Conservation (phyloP, 768 basidiomycete species). For the Cubamyces lactineus region DNA sequence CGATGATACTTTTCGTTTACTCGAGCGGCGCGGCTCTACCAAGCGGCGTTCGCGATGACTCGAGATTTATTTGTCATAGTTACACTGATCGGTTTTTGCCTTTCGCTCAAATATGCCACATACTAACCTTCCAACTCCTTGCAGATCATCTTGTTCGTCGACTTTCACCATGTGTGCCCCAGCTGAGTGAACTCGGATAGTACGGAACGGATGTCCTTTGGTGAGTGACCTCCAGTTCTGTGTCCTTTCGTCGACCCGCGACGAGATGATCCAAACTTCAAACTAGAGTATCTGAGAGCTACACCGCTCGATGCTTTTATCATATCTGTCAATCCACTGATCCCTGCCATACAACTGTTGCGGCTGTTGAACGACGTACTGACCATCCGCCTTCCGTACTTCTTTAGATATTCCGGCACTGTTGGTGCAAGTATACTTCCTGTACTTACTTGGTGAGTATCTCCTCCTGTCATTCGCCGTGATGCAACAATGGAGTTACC, state of each 20-base stretch:
- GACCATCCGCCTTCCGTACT: neutral
- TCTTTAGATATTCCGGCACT: neutral
- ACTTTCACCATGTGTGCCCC: neutral
- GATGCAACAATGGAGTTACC: slow-evolving; percentile 86
- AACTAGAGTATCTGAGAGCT: slow-evolving; percentile 94
- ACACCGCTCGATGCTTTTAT: slow-evolving; percentile 67
- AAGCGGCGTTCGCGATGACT: slow-evolving; percentile 55
- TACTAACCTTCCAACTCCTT: slow-evolving; percentile 20
- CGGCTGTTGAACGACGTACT: neutral
- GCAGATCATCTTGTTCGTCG: neutral
- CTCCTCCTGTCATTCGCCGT: slow-evolving; percentile 29
- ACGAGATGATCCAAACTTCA: slow-evolving; percentile 70
- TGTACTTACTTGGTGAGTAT: slow-evolving; percentile 39
- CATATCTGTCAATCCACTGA: slow-evolving; percentile 72
- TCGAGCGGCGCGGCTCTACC: slow-evolving; percentile 58
- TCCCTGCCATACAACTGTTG: slow-evolving; percentile 14
- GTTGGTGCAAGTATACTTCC: neutral
- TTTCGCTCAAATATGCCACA: neutral
- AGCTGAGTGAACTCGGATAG: neutral
- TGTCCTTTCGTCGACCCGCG: slow-evolving; percentile 21
- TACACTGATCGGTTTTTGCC: slow-evolving; percentile 74
- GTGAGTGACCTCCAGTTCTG: slow-evolving; percentile 25
- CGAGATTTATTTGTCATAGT: slow-evolving; percentile 76
- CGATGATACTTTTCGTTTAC: slow-evolving; percentile 60
- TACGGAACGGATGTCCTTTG: neutral